Percentiles rank a stretch among this genome's conserved stretches.
Evolutionary conservation across 148 eudicot genomes (phyloP).

Genomic region (Chenopodium berlandieri): DNA sequence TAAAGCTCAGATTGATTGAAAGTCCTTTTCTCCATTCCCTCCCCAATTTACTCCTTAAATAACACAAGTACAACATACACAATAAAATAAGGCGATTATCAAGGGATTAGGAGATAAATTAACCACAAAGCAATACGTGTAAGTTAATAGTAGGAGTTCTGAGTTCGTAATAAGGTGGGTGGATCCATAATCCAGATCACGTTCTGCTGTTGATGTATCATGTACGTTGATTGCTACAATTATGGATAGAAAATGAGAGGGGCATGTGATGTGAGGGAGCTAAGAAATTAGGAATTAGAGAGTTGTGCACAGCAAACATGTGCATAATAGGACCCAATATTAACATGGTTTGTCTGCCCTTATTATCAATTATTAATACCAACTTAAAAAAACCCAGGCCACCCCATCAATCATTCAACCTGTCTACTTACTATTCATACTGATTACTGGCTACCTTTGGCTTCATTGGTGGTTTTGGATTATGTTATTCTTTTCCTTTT

Average conservation of each 20-base stretch:
- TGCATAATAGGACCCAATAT: constrained; percentile 16
- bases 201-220: background rate
- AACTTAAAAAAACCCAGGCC: background rate
- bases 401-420: constrained; percentile 18
- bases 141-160: too few relatives aligned
- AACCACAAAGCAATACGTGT: too few relatives aligned
- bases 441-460: background rate
- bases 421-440: constrained; percentile 4
- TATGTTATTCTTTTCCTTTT: background rate
- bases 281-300: background rate
- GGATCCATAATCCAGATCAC: background rate
- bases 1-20: too few relatives aligned
- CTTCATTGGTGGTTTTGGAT: background rate
- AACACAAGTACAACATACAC: too few relatives aligned
- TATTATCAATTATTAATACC: constrained; percentile 1
- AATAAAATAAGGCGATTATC: too few relatives aligned
- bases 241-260: constrained; percentile 6
- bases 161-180: too few relatives aligned
- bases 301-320: constrained; percentile 9
- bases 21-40: too few relatives aligned
- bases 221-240: too few relatives aligned
- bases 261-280: constrained; percentile 16
- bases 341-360: constrained; percentile 29
- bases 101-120: too few relatives aligned
- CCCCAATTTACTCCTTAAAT: too few relatives aligned